A percentile compares a stretch with the other conserved stretches of the same genome.
Evolutionary conservation across 169 alveolate species (phyloP).

Genomic region (Plasmodium gonderi): DNA sequence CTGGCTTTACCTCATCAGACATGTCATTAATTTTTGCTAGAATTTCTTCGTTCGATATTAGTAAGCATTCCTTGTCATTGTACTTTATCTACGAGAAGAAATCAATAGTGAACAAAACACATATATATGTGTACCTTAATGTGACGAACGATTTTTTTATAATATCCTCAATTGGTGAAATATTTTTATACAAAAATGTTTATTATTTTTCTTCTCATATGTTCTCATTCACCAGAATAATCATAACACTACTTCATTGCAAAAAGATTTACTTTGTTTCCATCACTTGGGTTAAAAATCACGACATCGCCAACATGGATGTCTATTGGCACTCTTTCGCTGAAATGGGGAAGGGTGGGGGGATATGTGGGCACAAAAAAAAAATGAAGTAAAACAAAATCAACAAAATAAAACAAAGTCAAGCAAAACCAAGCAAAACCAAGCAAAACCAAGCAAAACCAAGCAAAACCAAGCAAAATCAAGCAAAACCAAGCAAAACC

Average conservation of each 20-base stretch:
- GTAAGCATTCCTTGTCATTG: constrained; percentile 63
- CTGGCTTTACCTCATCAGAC: constrained; percentile 38
- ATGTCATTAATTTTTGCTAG: constrained; percentile 40
- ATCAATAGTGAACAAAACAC: not conserved
- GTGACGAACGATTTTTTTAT: too few relatives aligned
- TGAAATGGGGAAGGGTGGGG: not conserved
- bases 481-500: too few relatives aligned
- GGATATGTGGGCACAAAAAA: not conserved
- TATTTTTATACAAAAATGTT: not conserved
- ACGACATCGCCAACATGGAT: constrained; percentile 62
- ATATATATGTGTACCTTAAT: not conserved
- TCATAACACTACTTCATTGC: not conserved
- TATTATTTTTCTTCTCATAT: not conserved
- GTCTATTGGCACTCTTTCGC: constrained; percentile 71
- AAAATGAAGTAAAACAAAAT: constrained; percentile 1
- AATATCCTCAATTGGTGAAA: too few relatives aligned
- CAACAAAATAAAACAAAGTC: not conserved
- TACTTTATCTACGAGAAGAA: constrained; percentile 26
- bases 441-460: too few relatives aligned
- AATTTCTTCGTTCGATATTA: constrained; percentile 69
- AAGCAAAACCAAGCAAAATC: too few relatives aligned
- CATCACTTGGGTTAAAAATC: constrained; percentile 72
- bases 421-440: too few relatives aligned
- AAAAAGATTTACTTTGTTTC: constrained; percentile 34
- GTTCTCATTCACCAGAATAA: not conserved